A percentile compares a stretch with the other conserved stretches of the same genome.
Evolutionary conservation across 163 green algal genomes (phyloP).

Genomic region (Botryococcus braunii): DNA sequence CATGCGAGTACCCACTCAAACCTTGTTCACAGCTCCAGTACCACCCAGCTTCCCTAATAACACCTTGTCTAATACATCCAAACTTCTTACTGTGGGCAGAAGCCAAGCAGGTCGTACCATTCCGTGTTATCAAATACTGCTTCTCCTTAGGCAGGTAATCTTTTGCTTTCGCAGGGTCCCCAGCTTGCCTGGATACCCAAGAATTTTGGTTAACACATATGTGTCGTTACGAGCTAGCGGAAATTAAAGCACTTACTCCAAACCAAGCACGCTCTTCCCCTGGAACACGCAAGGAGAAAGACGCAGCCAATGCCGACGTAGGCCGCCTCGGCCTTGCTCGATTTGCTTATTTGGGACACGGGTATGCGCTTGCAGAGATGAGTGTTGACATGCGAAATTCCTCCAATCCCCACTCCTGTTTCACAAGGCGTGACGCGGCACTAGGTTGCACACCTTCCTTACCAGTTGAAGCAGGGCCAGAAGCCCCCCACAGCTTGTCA

Average conservation of each 20-base stretch:
- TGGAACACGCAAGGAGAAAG: neutral
- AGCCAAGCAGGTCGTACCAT: slow-evolving; percentile 34
- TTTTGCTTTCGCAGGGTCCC: slow-evolving; percentile 53
- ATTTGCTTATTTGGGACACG: neutral
- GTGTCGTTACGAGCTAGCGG: neutral
- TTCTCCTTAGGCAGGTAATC: slow-evolving; percentile 72
- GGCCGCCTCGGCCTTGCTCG: neutral
- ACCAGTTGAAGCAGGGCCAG: neutral
- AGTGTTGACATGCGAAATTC: too few relatives aligned
- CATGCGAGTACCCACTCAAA: neutral
- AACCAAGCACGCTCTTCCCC: too few relatives aligned
- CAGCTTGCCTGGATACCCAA: slow-evolving; percentile 57
- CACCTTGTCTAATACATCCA: neutral
- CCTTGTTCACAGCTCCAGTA: neutral
- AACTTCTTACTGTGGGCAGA: neutral
- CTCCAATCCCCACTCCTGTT: neutral
- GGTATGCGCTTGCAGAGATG: too few relatives aligned
- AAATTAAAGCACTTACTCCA: neutral
- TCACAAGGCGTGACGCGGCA: neutral
- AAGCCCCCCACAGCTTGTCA: too few relatives aligned
- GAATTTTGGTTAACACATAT: neutral
- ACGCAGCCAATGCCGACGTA: neutral
- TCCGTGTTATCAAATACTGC: slow-evolving; percentile 80
- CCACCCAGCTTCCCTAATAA: neutral
- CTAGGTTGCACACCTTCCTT: neutral